Conservation (phyloP, 768 basidiomycete genomes). For the Trametes elegans region DNA sequence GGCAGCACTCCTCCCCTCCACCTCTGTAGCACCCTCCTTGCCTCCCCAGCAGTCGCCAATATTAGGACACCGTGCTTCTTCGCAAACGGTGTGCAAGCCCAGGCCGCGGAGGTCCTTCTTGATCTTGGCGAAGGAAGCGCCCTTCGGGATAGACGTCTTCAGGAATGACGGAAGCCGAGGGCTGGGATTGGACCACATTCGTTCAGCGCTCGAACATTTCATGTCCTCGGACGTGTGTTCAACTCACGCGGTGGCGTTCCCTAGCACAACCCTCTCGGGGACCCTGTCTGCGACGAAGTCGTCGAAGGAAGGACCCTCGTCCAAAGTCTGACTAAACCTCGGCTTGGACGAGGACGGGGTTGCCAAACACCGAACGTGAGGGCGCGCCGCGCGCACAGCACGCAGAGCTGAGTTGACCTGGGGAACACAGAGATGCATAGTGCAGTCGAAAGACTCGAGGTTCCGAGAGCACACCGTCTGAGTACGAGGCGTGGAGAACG, state of each 20-base stretch:
- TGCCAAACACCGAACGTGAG: conserved; percentile 43
- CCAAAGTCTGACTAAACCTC: conserved; percentile 52
- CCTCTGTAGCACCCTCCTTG: conserved; percentile 58
- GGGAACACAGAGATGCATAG: conserved; percentile 4
- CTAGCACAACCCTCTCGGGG: conserved; percentile 62
- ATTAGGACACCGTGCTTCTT: conserved; percentile 98
- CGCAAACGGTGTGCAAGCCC: conserved; percentile 92
- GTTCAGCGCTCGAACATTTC: not conserved
- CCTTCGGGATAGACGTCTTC: conserved; percentile 90
- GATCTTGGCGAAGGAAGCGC: conserved; percentile 84
- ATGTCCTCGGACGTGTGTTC: not conserved
- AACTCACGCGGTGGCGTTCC: conserved; percentile 65
- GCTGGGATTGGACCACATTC: conserved; percentile 40
- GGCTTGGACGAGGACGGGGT: conserved; percentile 44
- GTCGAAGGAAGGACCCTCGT: conserved; percentile 69
- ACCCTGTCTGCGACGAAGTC: conserved; percentile 73
- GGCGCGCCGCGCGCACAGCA: conserved; percentile 11
- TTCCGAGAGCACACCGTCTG: too few relatives aligned
- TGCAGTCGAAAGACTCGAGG: too few relatives aligned
- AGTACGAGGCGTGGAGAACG: too few relatives aligned
- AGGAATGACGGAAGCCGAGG: conserved; percentile 85
- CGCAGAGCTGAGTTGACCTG: conserved; percentile 15
- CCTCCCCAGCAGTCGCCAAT: conserved; percentile 99
- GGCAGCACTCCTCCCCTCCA: conserved; percentile 75
- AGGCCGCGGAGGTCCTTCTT: conserved; percentile 94